Base-by-base conservation (phyloP, 192 early-diverging fungal genomes). In the Coemansia sp. region DNA sequence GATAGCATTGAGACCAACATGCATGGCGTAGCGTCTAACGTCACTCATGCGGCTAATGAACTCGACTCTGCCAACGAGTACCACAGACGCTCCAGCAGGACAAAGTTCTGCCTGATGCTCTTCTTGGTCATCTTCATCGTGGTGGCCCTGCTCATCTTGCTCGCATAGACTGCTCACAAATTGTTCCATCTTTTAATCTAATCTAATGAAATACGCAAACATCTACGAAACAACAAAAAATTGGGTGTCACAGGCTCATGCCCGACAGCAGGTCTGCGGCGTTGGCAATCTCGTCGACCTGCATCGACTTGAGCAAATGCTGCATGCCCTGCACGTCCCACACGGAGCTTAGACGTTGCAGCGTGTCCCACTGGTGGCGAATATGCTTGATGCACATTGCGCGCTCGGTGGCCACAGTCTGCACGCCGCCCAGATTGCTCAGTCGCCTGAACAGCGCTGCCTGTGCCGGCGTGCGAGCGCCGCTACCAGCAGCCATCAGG, bases 1-100 rank as follows among this genome's bases (percentile, higher is more conserved):
- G 96, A 96, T 56, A 95, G 92, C 52, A 99, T 99, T 55, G 93
- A 98, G 67, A 83, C 86, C 18, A 99, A 98, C 69, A 92, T 99
- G n/a, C 82, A 87, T 38, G 83, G 80, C 45, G 90, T 95, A 41
- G 79, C 84, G 8, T 78, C 84, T 57, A 89, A 94, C 54, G 84
- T 92, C 23, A 84, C 88, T 30, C 71, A 82, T n/a, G 95, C 94
- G 4, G 80, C 89, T 0, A 84, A 85, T 23, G 89, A 99, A 64
- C 78, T 99, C 54, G 78, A 82, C 11, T 70, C 73, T n/a, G 96
- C 96, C 2, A 85, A 78, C 45, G 82, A 85, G 37, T 82, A 93
- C 62, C 93, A 96, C 55, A 84, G 82, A 48, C 82, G 81, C 37
- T 81, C 92, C 5, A 83, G 87, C 58, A 91, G 89, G 62, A 85